Evolutionary conservation across 148 eudicot species (phyloP).

Genomic region (Oxyria digyna): DNA sequence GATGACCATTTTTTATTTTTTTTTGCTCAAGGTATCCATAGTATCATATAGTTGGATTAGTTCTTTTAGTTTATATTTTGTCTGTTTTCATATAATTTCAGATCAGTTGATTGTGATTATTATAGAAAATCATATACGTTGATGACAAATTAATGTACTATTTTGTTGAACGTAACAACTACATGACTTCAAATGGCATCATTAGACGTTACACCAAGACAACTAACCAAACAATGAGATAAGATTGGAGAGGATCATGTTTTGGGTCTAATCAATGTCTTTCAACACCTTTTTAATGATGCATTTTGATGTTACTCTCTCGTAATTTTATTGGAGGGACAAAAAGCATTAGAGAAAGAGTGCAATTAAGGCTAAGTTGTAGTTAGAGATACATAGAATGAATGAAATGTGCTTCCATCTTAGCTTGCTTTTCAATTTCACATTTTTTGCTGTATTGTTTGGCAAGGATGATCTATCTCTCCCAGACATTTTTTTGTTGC

Average conservation of each 20-base stretch:
- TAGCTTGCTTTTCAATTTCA: not conserved
- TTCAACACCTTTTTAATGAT: not conserved
- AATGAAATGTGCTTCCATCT: not conserved
- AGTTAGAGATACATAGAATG: constrained; percentile 1
- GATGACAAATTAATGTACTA: not conserved
- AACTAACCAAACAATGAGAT: constrained; percentile 4
- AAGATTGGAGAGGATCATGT: not conserved
- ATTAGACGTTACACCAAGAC: not conserved
- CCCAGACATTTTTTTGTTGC: not conserved
- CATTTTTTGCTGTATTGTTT: not conserved
- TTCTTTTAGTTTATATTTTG: too few relatives aligned
- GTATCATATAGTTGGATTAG: too few relatives aligned
- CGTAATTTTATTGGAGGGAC: constrained; percentile 1
- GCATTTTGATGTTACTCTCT: not conserved
- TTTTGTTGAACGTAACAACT: not conserved
- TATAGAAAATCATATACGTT: not conserved
- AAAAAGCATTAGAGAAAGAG: not conserved
- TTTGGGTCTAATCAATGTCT: constrained; percentile 3
- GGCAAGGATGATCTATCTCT: constrained; percentile 1
- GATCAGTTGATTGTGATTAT: not conserved
- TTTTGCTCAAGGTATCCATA: too few relatives aligned
- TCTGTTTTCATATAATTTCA: too few relatives aligned
- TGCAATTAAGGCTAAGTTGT: constrained; percentile 7
- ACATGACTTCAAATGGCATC: constrained; percentile 2
- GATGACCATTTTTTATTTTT: too few relatives aligned